Evolutionary conservation across 2,329 filamentous ascomycete species (phyloP).

Genomic region (Phyllosticta paracitricarpa): DNA sequence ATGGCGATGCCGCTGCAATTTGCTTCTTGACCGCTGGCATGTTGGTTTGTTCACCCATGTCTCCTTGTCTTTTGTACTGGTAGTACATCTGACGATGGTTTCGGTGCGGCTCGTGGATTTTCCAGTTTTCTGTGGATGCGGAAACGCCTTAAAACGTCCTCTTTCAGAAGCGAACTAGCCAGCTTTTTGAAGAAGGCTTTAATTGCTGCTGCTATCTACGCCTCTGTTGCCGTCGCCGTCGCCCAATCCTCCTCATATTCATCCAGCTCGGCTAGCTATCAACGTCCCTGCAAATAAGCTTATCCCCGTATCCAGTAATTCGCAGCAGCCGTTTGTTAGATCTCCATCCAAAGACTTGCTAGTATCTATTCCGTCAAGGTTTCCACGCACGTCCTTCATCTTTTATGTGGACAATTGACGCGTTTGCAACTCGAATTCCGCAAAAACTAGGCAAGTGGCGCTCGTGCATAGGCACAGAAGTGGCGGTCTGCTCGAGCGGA

Average conservation of each 20-base stretch:
- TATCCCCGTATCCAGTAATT: background rate
- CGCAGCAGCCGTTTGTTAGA: background rate
- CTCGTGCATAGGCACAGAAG: too few relatives aligned
- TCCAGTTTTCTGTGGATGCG: background rate
- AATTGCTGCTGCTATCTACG: background rate
- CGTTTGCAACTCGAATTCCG: too few relatives aligned
- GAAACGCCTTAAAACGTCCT: too few relatives aligned
- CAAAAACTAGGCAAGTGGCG: too few relatives aligned
- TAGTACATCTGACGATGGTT: background rate
- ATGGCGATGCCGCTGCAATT: conserved; percentile 22
- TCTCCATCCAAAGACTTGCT: background rate
- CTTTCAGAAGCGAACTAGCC: too few relatives aligned
- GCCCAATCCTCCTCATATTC: background rate
- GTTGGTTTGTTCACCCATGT: background rate
- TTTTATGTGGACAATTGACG: too few relatives aligned
- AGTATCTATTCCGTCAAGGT: too few relatives aligned
- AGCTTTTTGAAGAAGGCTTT: background rate
- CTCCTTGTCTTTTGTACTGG: background rate
- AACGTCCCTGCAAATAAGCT: background rate
- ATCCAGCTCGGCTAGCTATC: background rate
- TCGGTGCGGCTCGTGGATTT: background rate
- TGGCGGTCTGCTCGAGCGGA: too few relatives aligned
- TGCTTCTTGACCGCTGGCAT: conserved; percentile 9
- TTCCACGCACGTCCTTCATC: too few relatives aligned
- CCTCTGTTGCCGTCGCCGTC: background rate